Evolutionary conservation across 495 filamentous ascomycete species (phyloP), one percentile per base, ranked within the genome.

Genomic region (Aspergillus steynii): DNA sequence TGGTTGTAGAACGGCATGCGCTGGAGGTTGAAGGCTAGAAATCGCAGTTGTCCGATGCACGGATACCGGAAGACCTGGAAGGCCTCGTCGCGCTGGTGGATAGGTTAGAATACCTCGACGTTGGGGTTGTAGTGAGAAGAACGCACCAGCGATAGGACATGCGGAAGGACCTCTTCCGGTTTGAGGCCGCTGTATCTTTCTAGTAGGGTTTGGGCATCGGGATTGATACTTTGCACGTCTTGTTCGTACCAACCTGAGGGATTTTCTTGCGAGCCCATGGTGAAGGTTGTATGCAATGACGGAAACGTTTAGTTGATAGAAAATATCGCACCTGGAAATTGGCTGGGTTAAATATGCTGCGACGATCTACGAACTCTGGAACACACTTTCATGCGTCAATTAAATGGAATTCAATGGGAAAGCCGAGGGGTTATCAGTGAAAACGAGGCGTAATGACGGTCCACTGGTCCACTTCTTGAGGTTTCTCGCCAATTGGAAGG

Each of bases 11-110:
- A 61, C 1, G 68, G 71, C 45, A 61, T 66, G 10, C 59, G 63
- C 63, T 55, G 57, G 34, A 79, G 67, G 9, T 71, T 71, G 31
- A 82, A 69, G n/a, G 71, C 72, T 0, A 80, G 71, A 57, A 82
- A 84, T 25, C 73, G 70, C 70, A 80, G 79, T 42, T 76, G 78
- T 2, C 82, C 78, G 51, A 82, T 77, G 70, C 77, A 82, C 29
- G 79, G 66, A 56, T 79, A 79, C 2, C 69, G 73, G 34, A 69
- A 76, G 9, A 79, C 63, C 2, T 62, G 64, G 72, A 80, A 84
- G 28, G 81, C 74, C 27, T 75, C 68, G 48, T 82, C 76, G 20
- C 80, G 75, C 81, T 83, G 55, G 15, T n/a, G 9, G 53, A 7
- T 1, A 9, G 5, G 29, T 31, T 29, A 29, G 50, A 7, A 5